Conservation (phyloP, 768 basidiomycete genomes). For the Amylocystis lapponica region DNA sequence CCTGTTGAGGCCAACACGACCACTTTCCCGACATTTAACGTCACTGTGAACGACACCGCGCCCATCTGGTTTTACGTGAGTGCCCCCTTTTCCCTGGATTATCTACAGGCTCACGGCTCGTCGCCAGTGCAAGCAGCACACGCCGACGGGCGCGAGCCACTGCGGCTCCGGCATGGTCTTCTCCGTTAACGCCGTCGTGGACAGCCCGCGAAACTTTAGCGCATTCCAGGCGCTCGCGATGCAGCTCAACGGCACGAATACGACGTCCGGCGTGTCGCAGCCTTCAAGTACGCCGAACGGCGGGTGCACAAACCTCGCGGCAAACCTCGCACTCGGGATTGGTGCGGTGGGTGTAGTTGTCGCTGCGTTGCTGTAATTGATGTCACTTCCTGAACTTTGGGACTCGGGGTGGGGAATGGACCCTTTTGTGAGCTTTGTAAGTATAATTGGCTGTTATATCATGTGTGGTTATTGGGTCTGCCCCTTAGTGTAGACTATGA, state of each 20-base stretch:
- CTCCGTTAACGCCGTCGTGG: conserved; percentile 54
- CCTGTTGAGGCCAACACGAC: conserved; percentile 39
- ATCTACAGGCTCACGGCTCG: conserved; percentile 14
- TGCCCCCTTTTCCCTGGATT: conserved; percentile 23
- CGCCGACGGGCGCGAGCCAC: conserved; percentile 24
- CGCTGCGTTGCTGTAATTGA: conserved; percentile 16
- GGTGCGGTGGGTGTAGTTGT: conserved; percentile 17
- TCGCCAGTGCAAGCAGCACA: conserved; percentile 37
- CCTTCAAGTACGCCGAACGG: neutral
- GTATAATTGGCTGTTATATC: too few relatives aligned
- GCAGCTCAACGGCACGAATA: conserved; percentile 44
- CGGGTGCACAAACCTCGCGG: conserved; percentile 6
- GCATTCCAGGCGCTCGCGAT: conserved; percentile 54
- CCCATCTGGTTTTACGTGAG: conserved; percentile 55
- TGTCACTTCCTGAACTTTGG: too few relatives aligned
- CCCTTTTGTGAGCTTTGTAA: too few relatives aligned
- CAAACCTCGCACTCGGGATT: conserved; percentile 15
- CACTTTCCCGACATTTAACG: conserved; percentile 48
- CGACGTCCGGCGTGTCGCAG: conserved; percentile 10
- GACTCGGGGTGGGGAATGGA: too few relatives aligned
- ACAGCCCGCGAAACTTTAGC: conserved; percentile 42
- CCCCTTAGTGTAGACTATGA: too few relatives aligned
- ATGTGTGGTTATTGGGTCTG: too few relatives aligned
- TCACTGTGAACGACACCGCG: conserved; percentile 51
- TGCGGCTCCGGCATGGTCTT: conserved; percentile 34